These are phyloP conservation scores for Trichoderma hamatum DNA, from an alignment of 2,329 filamentous ascomycete genomes.

Conservation along the genomic window DNA sequence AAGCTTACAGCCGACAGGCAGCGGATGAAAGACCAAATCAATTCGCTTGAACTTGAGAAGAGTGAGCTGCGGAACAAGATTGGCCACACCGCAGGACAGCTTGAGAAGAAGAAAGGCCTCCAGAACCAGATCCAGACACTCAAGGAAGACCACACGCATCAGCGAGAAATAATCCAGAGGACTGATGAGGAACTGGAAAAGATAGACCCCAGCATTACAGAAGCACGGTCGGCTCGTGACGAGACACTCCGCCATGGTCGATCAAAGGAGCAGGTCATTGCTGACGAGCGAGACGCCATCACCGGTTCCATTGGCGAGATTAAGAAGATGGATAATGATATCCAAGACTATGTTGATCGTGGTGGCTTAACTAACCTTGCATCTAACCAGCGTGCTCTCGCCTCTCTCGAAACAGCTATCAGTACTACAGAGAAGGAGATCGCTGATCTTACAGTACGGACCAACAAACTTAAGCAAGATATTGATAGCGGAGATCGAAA, in stretches of 20 bases:
- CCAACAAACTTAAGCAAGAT: conserved; percentile 77
- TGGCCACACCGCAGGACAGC: conserved; percentile 67
- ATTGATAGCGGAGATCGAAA: conserved; percentile 78
- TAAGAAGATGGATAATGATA: conserved; percentile 73
- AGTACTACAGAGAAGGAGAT: conserved; percentile 68
- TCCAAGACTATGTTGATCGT: conserved; percentile 75
- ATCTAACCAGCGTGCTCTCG: conserved; percentile 69
- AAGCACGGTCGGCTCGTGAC: conserved; percentile 75
- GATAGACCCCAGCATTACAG: conserved; percentile 75
- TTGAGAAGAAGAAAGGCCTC: conserved; percentile 79
- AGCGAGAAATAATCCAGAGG: conserved; percentile 69
- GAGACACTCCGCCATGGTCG: conserved; percentile 74
- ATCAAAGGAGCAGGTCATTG: conserved; percentile 71
- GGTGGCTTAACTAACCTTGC: conserved; percentile 74
- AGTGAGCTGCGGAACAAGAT: conserved; percentile 76
- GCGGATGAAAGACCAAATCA: conserved; percentile 68
- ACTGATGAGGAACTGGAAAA: conserved; percentile 73
- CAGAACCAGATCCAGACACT: conserved; percentile 72
- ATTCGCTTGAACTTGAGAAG: conserved; percentile 72
- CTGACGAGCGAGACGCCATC: conserved; percentile 70
- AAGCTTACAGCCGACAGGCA: conserved; percentile 73
- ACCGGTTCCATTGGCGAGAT: conserved; percentile 77
- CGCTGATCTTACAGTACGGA: conserved; percentile 64
- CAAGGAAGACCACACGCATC: conserved; percentile 67
- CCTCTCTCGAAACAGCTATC: conserved; percentile 67